Evolutionary conservation across 768 basidiomycete genomes (phyloP).

Genomic region (Mycena epipterygia): DNA sequence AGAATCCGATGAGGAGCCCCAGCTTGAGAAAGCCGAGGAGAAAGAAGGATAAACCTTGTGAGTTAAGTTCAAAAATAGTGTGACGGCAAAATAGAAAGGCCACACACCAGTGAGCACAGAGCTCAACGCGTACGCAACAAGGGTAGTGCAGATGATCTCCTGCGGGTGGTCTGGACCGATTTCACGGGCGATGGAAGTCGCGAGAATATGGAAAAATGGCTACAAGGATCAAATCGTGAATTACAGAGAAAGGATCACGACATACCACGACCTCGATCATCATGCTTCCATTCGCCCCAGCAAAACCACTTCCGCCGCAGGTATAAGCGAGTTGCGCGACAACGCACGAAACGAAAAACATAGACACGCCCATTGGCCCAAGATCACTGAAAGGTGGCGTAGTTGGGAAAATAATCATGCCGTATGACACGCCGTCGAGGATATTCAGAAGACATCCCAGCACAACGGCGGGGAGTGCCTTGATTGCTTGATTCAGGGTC

Average conservation of each 20-base stretch:
- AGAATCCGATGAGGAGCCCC: conserved; percentile 92
- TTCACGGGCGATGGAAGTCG: conserved; percentile 77
- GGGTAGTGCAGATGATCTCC: conserved; percentile 91
- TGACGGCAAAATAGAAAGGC: conserved; percentile 16
- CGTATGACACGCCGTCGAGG: conserved; percentile 95
- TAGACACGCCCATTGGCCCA: conserved; percentile 92
- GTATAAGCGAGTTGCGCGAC: conserved; percentile 89
- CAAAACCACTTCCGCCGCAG: conserved; percentile 89
- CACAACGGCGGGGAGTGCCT: conserved; percentile 84
- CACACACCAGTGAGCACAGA: conserved; percentile 85
- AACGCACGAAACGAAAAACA: conserved; percentile 90
- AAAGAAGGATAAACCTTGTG: conserved; percentile 82
- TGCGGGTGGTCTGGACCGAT: conserved; percentile 78
- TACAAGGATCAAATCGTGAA: conserved; percentile 43
- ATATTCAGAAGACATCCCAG: conserved; percentile 90
- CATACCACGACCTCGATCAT: conserved; percentile 98
- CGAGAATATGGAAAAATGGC: conserved; percentile 97
- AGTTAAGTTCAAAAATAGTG: conserved; percentile 28
- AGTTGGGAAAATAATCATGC: conserved; percentile 96
- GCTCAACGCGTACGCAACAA: conserved; percentile 89
- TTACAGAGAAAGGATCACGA: conserved; percentile 31
- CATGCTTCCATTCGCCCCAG: conserved; percentile 93
- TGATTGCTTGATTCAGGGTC: conserved; percentile 48
- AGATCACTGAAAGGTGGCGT: conserved; percentile 83
- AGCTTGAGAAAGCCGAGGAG: conserved; percentile 87